A percentile compares a stretch with the other conserved stretches of the same genome.
These are phyloP conservation scores for Elsinoe batatas DNA, from an alignment of 2,329 filamentous ascomycete species.

Conservation along the genomic window DNA sequence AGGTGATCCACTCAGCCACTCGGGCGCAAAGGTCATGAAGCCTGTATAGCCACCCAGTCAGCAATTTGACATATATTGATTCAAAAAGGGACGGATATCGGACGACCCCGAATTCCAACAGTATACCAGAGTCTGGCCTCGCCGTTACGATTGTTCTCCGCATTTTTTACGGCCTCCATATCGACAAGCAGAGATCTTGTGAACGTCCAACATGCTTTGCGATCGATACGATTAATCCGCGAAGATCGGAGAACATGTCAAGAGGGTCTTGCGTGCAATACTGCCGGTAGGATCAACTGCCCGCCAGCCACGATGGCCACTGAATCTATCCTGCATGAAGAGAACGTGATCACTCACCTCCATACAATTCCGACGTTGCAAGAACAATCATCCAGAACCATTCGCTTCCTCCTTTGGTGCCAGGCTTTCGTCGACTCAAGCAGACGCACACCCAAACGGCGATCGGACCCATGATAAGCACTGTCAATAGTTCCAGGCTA, in stretches of 20 bases:
- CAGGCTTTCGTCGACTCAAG: conserved; percentile 23
- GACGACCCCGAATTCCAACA: background rate
- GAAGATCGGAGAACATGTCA: background rate
- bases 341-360: conserved; percentile 31
- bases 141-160: background rate
- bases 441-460: conserved; percentile 48
- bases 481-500: conserved; percentile 51
- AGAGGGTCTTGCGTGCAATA: background rate
- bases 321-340: background rate
- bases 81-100: background rate
- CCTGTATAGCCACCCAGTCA: conserved; percentile 24
- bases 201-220: background rate
- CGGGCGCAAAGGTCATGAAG: conserved; percentile 57
- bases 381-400: conserved; percentile 51
- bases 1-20: conserved; percentile 51
- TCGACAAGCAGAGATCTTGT: background rate
- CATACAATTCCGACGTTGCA: conserved; percentile 56
- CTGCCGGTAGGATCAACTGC: background rate
- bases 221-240: background rate
- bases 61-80: conserved; percentile 11
- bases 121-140: conserved; percentile 3
- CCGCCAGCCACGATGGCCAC: background rate
- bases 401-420: conserved; percentile 28
- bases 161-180: background rate
- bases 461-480: conserved; percentile 48